A percentile compares a stretch with the other conserved stretches of the same genome.
These are phyloP conservation scores for Posidonia australis DNA, from an alignment of 106 monocot genomes.

Conservation along the genomic window DNA sequence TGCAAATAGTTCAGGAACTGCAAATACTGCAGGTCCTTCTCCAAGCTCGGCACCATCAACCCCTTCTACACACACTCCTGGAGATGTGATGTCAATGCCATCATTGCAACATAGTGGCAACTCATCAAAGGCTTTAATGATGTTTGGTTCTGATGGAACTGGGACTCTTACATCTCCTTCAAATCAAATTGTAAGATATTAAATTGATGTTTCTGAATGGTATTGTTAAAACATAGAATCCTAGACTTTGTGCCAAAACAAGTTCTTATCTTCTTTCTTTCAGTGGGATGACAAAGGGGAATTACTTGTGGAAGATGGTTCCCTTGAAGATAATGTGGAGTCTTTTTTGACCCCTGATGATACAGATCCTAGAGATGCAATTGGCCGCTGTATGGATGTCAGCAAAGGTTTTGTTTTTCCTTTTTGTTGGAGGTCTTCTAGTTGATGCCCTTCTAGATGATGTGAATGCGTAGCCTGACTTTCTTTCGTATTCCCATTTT, in stretches of 20 bases:
- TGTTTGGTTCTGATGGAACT: conserved; percentile 71
- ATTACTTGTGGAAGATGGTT: conserved; percentile 77
- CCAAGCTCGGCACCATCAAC: conserved; percentile 93
- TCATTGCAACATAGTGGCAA: conserved; percentile 47
- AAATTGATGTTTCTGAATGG: background rate
- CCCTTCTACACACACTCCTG: conserved; percentile 85
- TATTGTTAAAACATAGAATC: background rate
- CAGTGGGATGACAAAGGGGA: conserved; percentile 36
- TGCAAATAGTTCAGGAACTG: conserved; percentile 92
- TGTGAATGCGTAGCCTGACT: background rate
- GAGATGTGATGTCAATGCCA: conserved; percentile 74
- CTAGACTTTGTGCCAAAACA: background rate
- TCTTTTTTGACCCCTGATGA: conserved; percentile 98
- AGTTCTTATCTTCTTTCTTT: background rate
- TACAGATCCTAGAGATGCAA: conserved; percentile 68
- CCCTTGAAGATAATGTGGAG: conserved; percentile 84
- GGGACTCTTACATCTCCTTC: conserved; percentile 65
- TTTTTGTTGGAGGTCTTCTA: background rate
- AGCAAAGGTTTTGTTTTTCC: conserved; percentile 57
- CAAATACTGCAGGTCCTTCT: conserved; percentile 87
- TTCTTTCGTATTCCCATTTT: background rate
- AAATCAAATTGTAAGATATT: conserved; percentile 55
- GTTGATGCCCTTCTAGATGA: background rate
- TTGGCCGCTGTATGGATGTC: conserved; percentile 52
- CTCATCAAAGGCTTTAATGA: conserved; percentile 52